Base-by-base conservation (phyloP, 73 alveolate genomes). In the Paramecium bursaria region DNA sequence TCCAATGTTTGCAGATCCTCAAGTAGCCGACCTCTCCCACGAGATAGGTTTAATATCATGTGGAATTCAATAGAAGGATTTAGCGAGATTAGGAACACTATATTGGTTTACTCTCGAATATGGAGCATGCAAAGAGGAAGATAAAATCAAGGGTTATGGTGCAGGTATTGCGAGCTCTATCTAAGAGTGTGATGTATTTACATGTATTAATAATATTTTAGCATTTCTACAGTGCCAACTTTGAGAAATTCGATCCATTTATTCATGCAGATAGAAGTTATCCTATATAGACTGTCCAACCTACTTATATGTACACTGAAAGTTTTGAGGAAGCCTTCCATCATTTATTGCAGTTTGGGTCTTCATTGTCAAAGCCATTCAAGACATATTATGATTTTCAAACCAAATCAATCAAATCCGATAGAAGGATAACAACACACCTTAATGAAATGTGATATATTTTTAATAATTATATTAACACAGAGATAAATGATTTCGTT, bases 11-110 rank as follows among this genome's bases (percentile, higher is more conserved):
- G 91, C 92, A 15, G 75, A 90, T 47, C 26, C 74, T 14, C 90
- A 90, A 22, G 74, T 90, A 46, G 95, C 98, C 4, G 95, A 89
- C 4, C 75, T 93, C 48, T 76, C 94, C 13, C 74, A 92, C 55
- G 90, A 76, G 51, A 90, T 93, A 3, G 98, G 98, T 6, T 15
- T 85, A 33, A 85, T 86, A 0, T 54, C 92, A n/a, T 87, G 91
- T 19, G 96, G 94, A 27, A 93, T 90, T 6, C 11, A 22, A 9
- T 26, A 46, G 14, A 25, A 19, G 22, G 86, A 74, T 23, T 27
- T 74, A 74, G 26, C 73, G 15, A 74, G 74, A 74, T 51, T 74
- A 11, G 86, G 86, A 22, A 74, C 73, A 2, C 25, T 74, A 22
- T 74, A 48, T 48, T 74, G 47, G 52, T 74, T 47, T 48, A 74